These are phyloP conservation scores for Pyricularia grisea DNA, from an alignment of 2,329 filamentous ascomycete genomes.

Conservation along the genomic window DNA sequence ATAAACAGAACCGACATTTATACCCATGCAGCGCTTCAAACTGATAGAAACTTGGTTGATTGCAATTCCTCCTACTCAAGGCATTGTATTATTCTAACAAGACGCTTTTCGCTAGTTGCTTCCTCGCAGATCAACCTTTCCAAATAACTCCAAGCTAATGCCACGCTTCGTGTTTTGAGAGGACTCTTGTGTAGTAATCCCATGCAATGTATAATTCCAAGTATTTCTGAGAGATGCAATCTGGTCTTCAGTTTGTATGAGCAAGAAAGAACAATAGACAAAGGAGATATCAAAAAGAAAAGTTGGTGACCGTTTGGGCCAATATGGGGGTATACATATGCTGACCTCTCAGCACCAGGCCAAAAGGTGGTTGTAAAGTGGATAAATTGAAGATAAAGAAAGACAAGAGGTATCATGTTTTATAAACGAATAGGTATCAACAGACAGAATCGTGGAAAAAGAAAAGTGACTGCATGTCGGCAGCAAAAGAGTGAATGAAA, in stretches of 20 bases:
- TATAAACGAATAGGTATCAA: not conserved
- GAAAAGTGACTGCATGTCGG: not conserved
- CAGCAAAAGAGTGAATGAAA: not conserved
- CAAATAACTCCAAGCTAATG: not conserved
- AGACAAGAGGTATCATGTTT: not conserved
- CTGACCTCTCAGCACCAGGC: not conserved
- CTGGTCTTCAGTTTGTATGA: not conserved
- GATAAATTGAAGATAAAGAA: not conserved
- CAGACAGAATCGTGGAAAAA: not conserved
- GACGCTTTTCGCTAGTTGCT: not conserved
- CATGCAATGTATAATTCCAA: not conserved
- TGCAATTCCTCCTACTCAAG: not conserved
- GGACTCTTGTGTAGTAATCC: not conserved
- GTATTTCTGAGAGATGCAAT: not conserved
- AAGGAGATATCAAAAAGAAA: not conserved
- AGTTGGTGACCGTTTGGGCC: not conserved
- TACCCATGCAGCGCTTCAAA: slow-evolving; percentile 5
- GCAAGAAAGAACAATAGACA: not conserved
- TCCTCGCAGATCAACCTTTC: not conserved
- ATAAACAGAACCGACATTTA: slow-evolving; percentile 7
- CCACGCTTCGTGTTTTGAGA: not conserved
- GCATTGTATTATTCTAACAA: not conserved
- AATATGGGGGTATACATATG: not conserved
- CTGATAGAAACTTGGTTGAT: not conserved
- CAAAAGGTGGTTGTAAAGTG: not conserved